These are phyloP conservation scores for Amylostereum areolatum DNA, from an alignment of 1,284 basidiomycete species.

Conservation along the genomic window DNA sequence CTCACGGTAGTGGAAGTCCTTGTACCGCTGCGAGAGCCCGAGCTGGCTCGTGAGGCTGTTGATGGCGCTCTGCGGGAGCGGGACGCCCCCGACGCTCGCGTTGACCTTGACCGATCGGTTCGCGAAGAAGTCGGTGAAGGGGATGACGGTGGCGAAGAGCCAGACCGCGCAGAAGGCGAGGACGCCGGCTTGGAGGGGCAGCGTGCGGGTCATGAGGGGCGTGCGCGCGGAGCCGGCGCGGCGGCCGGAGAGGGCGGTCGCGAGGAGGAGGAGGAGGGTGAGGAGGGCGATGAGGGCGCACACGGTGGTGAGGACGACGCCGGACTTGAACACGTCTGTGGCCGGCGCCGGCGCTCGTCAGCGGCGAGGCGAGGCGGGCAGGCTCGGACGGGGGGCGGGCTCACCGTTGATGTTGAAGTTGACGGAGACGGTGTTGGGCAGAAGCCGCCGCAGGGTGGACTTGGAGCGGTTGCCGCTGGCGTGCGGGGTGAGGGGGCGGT, in stretches of 20 bases:
- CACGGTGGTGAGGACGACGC: constrained; percentile 39
- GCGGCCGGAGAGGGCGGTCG: constrained; percentile 9
- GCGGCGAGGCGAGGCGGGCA: not conserved
- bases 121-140: constrained; percentile 47
- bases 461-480: constrained; percentile 24
- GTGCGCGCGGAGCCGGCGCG: constrained; percentile 4
- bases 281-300: constrained; percentile 32
- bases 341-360: no score
- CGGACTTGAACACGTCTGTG: constrained; percentile 39
- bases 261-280: constrained; percentile 26
- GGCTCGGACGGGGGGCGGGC: not conserved
- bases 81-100: constrained; percentile 32
- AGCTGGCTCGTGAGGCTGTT: constrained; percentile 29
- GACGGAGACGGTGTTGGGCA: constrained; percentile 23
- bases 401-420: constrained; percentile 24
- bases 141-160: constrained; percentile 47
- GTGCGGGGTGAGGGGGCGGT: not conserved
- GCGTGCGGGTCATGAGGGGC: constrained; percentile 17
- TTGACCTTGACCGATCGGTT: constrained; percentile 39
- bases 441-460: constrained; percentile 16
- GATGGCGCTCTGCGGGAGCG: constrained; percentile 34
- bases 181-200: constrained; percentile 29
- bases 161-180: constrained; percentile 42
- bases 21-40: constrained; percentile 43
- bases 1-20: constrained; percentile 40